Evolutionary conservation across 805 yeast genomes (phyloP).

Genomic region (Crinitomyces ghanaensis): DNA sequence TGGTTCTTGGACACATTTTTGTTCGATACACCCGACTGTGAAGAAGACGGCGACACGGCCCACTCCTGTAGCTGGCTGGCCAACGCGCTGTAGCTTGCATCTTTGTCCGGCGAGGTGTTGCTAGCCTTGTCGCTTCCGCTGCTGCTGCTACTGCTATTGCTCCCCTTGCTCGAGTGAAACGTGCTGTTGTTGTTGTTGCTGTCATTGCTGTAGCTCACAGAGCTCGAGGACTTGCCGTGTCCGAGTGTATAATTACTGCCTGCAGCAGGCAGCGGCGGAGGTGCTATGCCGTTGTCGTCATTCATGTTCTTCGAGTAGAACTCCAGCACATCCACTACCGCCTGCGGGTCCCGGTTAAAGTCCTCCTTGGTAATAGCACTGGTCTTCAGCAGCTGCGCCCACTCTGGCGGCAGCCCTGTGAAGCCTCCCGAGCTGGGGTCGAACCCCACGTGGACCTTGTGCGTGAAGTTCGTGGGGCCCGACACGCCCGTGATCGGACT

Average conservation of each 20-base stretch:
- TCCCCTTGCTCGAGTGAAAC: background rate
- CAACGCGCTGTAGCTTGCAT: slow-evolving; percentile 3
- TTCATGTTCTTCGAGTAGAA: slow-evolving; percentile 38
- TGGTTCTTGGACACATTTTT: no score
- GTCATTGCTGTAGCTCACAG: no score
- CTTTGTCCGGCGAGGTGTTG: no score
- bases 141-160: slow-evolving; percentile 7
- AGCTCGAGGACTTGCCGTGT: no score
- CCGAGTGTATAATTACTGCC: no score
- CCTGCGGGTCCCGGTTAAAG: slow-evolving; percentile 85
- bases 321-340: slow-evolving; percentile 82
- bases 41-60: slow-evolving; percentile 17
- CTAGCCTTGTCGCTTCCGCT: slow-evolving; percentile 15
- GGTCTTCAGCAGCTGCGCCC: slow-evolving; percentile 74
- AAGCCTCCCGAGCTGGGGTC: slow-evolving; percentile 76
- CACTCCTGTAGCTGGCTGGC: slow-evolving; percentile 16
- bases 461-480: slow-evolving; percentile 88
- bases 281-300: slow-evolving; percentile 7
- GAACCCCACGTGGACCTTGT: slow-evolving; percentile 89
- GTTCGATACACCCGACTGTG: no score
- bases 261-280: slow-evolving; percentile 7
- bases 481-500: slow-evolving; percentile 38
- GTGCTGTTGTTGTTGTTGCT: slow-evolving; percentile 11
- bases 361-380: slow-evolving; percentile 84
- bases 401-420: slow-evolving; percentile 85